These are phyloP conservation scores for Stemphylium beticola DNA, from an alignment of 2,329 filamentous ascomycete genomes.

Conservation along the genomic window DNA sequence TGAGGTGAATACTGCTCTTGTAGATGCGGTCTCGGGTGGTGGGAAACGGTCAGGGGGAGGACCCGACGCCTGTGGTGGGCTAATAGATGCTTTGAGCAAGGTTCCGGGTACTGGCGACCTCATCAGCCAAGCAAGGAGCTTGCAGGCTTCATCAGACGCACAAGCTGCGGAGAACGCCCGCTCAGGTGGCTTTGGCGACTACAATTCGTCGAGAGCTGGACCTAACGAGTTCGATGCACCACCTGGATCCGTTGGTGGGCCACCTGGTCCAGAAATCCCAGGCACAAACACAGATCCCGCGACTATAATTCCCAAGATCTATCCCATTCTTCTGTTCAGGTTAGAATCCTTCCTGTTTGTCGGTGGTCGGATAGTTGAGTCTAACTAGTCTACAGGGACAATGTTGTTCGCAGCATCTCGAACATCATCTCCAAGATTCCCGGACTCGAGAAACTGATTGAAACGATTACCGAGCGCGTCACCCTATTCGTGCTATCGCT, in stretches of 20 bases:
- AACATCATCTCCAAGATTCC: conserved; percentile 89
- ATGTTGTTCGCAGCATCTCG: conserved; percentile 86
- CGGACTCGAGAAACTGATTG: conserved; percentile 84
- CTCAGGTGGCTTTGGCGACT: conserved; percentile 43
- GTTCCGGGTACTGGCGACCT: conserved; percentile 66
- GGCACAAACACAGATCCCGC: conserved; percentile 78
- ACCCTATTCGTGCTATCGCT: conserved; percentile 91
- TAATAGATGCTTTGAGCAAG: conserved; percentile 76
- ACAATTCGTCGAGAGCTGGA: conserved; percentile 47
- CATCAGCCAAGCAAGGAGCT: conserved; percentile 53
- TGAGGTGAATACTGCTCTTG: conserved; percentile 54
- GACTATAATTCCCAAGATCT: conserved; percentile 69
- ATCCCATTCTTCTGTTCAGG: conserved; percentile 87
- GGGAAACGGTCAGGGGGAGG: conserved; percentile 36
- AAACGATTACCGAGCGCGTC: conserved; percentile 91
- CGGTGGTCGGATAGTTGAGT: too few species aligned
- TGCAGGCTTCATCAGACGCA: conserved; percentile 57
- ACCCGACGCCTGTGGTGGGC: conserved; percentile 40
- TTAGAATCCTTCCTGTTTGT: too few species aligned
- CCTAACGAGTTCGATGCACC: conserved; percentile 48
- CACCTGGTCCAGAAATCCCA: conserved; percentile 63
- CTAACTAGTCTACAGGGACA: conserved; percentile 83
- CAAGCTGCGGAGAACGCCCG: conserved; percentile 56
- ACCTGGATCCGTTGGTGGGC: conserved; percentile 53
- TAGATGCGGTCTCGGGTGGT: conserved; percentile 46